Conservation (phyloP, 2,329 filamentous ascomycete species). For the Fusarium continuum region DNA sequence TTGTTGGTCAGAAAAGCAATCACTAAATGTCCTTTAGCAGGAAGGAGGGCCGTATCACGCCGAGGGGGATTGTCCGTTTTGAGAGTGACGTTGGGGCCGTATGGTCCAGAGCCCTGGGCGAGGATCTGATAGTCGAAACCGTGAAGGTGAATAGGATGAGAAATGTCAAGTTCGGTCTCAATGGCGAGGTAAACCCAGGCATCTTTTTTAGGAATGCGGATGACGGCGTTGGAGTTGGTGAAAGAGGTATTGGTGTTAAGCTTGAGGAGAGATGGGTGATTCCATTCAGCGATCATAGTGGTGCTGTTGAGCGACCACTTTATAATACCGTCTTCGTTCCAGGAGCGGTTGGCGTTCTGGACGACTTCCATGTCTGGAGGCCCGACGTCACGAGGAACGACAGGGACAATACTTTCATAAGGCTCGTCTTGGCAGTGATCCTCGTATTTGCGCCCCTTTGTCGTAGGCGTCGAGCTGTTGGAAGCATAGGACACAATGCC, state of each 20-base stretch:
- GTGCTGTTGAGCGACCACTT: slow-evolving; percentile 57
- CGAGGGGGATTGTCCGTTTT: slow-evolving; percentile 57
- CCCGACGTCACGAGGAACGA: slow-evolving; percentile 48
- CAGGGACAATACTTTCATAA: slow-evolving; percentile 48
- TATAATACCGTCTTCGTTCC: slow-evolving; percentile 49
- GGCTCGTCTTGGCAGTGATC: slow-evolving; percentile 50
- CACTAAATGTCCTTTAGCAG: slow-evolving; percentile 55
- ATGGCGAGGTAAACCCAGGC: slow-evolving; percentile 47
- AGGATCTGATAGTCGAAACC: slow-evolving; percentile 49
- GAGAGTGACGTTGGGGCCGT: slow-evolving; percentile 30
- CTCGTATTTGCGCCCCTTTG: slow-evolving; percentile 5
- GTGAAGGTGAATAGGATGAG: slow-evolving; percentile 51
- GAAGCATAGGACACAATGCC: slow-evolving; percentile 59
- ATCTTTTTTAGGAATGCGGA: slow-evolving; percentile 42
- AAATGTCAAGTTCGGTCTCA: slow-evolving; percentile 38
- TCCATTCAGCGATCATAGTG: slow-evolving; percentile 46
- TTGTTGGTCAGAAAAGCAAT: slow-evolving; percentile 61
- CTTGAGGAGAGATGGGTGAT: slow-evolving; percentile 42
- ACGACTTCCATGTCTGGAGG: slow-evolving; percentile 42
- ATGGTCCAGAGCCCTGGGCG: slow-evolving; percentile 40
- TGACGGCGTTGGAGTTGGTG: slow-evolving; percentile 41
- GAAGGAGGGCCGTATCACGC: slow-evolving; percentile 62
- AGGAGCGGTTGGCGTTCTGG: slow-evolving; percentile 42
- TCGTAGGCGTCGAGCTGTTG: slow-evolving; percentile 28
- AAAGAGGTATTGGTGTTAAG: slow-evolving; percentile 37